Percentiles rank a stretch among this genome's conserved stretches.
phyloP scores from a whole-genome alignment of 192 early-diverging fungal species.

The Rhizoclosmatium globosum region DNA sequence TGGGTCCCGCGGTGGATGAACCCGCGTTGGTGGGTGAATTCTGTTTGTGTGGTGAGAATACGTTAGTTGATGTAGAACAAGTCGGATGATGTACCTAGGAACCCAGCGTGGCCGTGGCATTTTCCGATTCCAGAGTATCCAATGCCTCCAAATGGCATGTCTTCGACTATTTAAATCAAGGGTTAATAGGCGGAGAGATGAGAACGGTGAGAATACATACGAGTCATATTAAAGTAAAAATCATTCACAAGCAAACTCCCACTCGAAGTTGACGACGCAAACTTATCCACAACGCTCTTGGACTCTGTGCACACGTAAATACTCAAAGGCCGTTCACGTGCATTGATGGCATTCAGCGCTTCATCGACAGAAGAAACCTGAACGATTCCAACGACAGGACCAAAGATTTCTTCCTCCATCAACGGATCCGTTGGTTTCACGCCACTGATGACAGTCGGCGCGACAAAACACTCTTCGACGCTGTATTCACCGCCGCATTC shows the following conservation, averaged over 20 bases:
- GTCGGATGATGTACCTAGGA: neutral
- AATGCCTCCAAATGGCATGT: constrained; percentile 87
- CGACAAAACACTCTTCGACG: constrained; percentile 72
- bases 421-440: constrained; percentile 44
- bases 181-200: neutral
- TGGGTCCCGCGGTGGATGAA: constrained; percentile 6
- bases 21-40: constrained; percentile 27
- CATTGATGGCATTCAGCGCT: constrained; percentile 44
- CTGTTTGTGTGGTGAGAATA: constrained; percentile 69
- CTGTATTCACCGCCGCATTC: constrained; percentile 65
- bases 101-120: constrained; percentile 6
- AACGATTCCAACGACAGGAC: constrained; percentile 89
- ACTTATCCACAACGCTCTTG: constrained; percentile 56
- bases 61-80: constrained; percentile 68
- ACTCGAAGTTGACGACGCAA: constrained; percentile 73
- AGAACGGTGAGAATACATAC: constrained; percentile 43
- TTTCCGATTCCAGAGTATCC: constrained; percentile 86
- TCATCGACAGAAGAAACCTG: constrained; percentile 46
- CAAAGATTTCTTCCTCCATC: constrained; percentile 87
- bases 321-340: constrained; percentile 41
- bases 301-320: constrained; percentile 78
- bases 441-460: constrained; percentile 77
- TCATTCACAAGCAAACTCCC: constrained; percentile 86
- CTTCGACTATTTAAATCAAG: constrained; percentile 28
- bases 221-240: constrained; percentile 68